Evolutionary conservation across 345 rosid species (phyloP).

Genomic region (Limnanthes douglasii): DNA sequence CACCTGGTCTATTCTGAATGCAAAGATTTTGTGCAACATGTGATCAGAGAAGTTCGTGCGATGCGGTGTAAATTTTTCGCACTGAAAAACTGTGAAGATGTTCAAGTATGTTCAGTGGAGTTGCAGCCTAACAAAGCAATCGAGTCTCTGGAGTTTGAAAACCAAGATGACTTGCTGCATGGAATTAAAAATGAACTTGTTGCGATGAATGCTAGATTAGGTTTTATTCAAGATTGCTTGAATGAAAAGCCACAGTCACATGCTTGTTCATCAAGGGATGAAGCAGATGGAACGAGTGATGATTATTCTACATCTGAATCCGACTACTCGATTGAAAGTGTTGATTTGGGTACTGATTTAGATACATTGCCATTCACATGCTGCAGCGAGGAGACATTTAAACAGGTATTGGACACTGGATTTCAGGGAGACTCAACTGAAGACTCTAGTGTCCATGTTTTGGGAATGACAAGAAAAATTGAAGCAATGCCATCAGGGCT

Average conservation of each 20-base stretch:
- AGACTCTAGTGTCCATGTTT: slow-evolving; percentile 14
- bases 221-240: slow-evolving; percentile 18
- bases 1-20: slow-evolving; percentile 10
- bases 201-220: slow-evolving; percentile 19
- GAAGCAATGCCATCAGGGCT: slow-evolving; percentile 13
- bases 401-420: slow-evolving; percentile 8
- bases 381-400: slow-evolving; percentile 7
- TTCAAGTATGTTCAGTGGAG: neutral
- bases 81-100: slow-evolving; percentile 10
- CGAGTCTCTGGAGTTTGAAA: slow-evolving; percentile 12
- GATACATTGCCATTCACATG: slow-evolving; percentile 4
- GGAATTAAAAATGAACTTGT: slow-evolving; percentile 27
- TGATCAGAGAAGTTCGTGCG: slow-evolving; percentile 16
- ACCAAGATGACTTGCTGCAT: slow-evolving; percentile 20
- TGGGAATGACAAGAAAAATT: slow-evolving; percentile 5
- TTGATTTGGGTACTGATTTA: slow-evolving; percentile 10
- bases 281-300: slow-evolving; percentile 30
- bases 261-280: slow-evolving; percentile 16
- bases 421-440: slow-evolving; percentile 11
- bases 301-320: slow-evolving; percentile 38
- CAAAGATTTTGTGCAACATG: slow-evolving; percentile 12
- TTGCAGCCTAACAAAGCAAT: slow-evolving; percentile 9
- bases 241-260: slow-evolving; percentile 12
- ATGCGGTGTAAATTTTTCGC: slow-evolving; percentile 10
- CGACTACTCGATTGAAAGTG: slow-evolving; percentile 25